phyloP scores from a whole-genome alignment of 176 grass and related monocot genomes.

The bread wheat (Triticum aestivum) region IWGSC_CS_RefSeq_v2.1 NC_057802.1:488546778-488547277 shows the following conservation, averaged over 20 bases:
- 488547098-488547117: slow-evolving; percentile 95
- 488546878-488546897: slow-evolving; percentile 16
- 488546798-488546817: slow-evolving; percentile 96
- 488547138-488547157: not conserved
- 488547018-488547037: slow-evolving; percentile 99
- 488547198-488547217: slow-evolving; percentile 1
- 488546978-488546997: slow-evolving; percentile 98
- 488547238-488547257: not conserved
- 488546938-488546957: slow-evolving; percentile 95
- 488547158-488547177: not conserved
- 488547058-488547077: slow-evolving; percentile 97
- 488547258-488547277: not conserved
- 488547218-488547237: not conserved
- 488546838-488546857: slow-evolving; percentile 23
- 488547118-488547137: slow-evolving; percentile 50
- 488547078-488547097: slow-evolving; percentile 98
- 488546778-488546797: slow-evolving; percentile 97
- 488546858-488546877: slow-evolving; percentile 21
- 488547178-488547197: not conserved
- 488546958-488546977: slow-evolving; percentile 90
- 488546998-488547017: slow-evolving; percentile 95
- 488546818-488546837: slow-evolving; percentile 73
- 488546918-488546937: slow-evolving; percentile 30
- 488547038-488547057: slow-evolving; percentile 95
- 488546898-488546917: not conserved